Evolutionary conservation across 495 filamentous ascomycete species (phyloP), one percentile per base, ranked within the genome.

Genomic region (Daldinia decipiens): DNA sequence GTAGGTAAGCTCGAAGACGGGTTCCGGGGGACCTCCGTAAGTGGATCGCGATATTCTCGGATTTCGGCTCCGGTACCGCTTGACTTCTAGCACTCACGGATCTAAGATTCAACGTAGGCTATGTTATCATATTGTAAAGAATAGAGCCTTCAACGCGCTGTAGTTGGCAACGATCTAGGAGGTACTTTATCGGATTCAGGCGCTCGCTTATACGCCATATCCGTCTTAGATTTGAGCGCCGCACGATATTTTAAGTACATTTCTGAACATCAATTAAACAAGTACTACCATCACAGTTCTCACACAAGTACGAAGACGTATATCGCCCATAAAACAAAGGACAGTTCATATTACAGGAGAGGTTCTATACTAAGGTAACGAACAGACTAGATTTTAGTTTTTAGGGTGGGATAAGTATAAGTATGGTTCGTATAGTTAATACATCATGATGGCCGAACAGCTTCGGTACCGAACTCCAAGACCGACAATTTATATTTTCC

Each of bases 401-500:
- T 54, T 62, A 32, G 43, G 31, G 21, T 27, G 24, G 26, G 43
- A 40, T 38, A 38, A 19, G 13, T 47, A 65, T 65, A 38, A 19
- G 13, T 47, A 65, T 65, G 56, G 13, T 62, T 59, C 43, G 38
- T 65, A 57, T 64, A 52, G 59, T 39, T 61, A 34, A 53, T 51
- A 32, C 17, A 38, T 43, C 19, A 58, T 60, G 50, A 62, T 26
- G 45, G 31, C 31, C 39, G 12, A 32, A 36, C 39, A 50, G 65
- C 50, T 68, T 47, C 60, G 57, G 63, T 55, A 43, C 65, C 39
- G 8, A 36, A 62, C 69, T 65, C 70, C 65, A 17, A 52, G 17
- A 53, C 26, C 57, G 45, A 45, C 60, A 62, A 51, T 62, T 45
- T 61, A 36, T 17, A 36, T 40, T 60, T 24, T 24, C 51, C 52